phyloP scores from a whole-genome alignment of 805 yeast species.

The Saccharomycopsis malanga region DNA sequence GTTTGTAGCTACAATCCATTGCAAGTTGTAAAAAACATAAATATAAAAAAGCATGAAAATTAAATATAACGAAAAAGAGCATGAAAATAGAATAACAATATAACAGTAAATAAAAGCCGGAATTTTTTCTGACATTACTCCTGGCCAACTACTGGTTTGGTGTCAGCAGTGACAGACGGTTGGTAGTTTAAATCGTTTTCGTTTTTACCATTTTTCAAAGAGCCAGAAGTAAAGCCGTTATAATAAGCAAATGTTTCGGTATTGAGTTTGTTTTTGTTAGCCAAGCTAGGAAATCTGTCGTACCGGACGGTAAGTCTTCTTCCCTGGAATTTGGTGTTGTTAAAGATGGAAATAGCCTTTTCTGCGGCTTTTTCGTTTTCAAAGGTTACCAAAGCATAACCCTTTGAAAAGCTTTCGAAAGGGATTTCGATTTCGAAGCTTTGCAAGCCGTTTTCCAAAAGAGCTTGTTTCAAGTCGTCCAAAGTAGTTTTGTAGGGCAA shows the following conservation, averaged over 20 bases:
- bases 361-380: conserved; percentile 40
- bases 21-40: too few species aligned
- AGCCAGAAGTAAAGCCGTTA: conserved; percentile 4
- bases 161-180: too few species aligned
- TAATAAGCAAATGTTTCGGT: conserved; percentile 6
- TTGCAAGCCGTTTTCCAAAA: background rate
- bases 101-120: too few species aligned
- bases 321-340: conserved; percentile 51
- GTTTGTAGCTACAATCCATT: too few species aligned
- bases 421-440: conserved; percentile 33
- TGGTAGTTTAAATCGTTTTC: too few species aligned
- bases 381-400: conserved; percentile 60
- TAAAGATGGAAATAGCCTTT: conserved; percentile 42
- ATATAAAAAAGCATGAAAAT: too few species aligned
- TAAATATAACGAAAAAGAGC: too few species aligned
- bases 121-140: too few species aligned
- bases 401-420: conserved; percentile 40
- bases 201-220: too few species aligned
- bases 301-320: conserved; percentile 53
- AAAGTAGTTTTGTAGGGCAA: conserved; percentile 42
- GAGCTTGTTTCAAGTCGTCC: conserved; percentile 20
- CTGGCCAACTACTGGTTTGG: too few species aligned
- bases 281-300: conserved; percentile 42
- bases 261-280: conserved; percentile 10
- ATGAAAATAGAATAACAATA: too few species aligned